Conservation (phyloP, 345 rosid genomes). For the Lepidium sativum region DNA sequence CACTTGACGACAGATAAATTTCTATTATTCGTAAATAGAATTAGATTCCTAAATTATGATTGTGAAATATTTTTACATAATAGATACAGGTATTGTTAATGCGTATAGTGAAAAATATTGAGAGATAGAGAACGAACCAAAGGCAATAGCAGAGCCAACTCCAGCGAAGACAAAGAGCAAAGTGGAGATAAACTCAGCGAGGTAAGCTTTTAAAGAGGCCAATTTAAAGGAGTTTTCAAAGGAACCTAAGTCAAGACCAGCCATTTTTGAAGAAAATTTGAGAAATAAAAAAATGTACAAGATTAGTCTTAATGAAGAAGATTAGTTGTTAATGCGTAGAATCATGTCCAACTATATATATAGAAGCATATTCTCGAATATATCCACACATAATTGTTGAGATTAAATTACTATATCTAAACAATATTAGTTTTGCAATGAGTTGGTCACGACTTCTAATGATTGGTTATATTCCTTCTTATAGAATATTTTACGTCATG, state of each 20-base stretch:
- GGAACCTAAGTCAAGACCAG: slow-evolving; percentile 58
- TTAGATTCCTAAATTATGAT: no score
- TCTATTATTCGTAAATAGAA: no score
- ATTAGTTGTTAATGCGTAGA: neutral
- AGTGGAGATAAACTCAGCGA: slow-evolving; percentile 96
- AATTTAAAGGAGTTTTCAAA: slow-evolving; percentile 62
- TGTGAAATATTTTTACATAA: neutral
- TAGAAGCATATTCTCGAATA: neutral
- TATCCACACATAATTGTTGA: neutral
- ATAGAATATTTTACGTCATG: neutral
- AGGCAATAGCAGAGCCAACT: slow-evolving; percentile 86
- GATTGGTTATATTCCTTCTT: neutral
- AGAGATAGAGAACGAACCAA: slow-evolving; percentile 34
- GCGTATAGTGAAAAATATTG: neutral
- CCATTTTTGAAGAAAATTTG: slow-evolving; percentile 11
- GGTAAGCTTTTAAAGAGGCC: slow-evolving; percentile 58
- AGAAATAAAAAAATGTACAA: no score
- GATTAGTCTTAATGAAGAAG: neutral
- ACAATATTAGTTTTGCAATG: neutral
- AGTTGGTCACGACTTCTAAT: slow-evolving; percentile 10
- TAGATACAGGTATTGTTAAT: neutral
- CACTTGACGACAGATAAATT: no score
- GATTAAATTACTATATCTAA: neutral
- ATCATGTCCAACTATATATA: slow-evolving; percentile 7
- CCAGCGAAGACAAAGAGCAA: slow-evolving; percentile 85